Percentiles rank a stretch among this genome's conserved stretches.
phyloP scores from a whole-genome alignment of 805 yeast genomes.

The Metschnikowia gelsemii region DNA sequence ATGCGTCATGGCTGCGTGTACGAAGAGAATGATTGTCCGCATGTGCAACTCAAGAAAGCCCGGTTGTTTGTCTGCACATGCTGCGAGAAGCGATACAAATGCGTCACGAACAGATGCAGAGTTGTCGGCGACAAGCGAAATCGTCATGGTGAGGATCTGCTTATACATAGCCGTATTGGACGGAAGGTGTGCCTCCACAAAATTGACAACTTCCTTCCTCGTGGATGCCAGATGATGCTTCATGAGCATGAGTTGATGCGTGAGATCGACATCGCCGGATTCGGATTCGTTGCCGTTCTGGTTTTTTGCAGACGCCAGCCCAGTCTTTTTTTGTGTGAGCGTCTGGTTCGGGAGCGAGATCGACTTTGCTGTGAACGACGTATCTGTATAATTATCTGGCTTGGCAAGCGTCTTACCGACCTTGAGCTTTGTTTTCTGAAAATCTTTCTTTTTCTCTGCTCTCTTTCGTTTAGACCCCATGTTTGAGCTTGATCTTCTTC shows the following conservation, averaged over 20 bases:
- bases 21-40: slow-evolving; percentile 61
- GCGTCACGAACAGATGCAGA: slow-evolving; percentile 64
- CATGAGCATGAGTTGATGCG: slow-evolving; percentile 63
- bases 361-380: slow-evolving; percentile 74
- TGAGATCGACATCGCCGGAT: slow-evolving; percentile 48
- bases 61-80: slow-evolving; percentile 49
- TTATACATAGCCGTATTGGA: slow-evolving; percentile 53
- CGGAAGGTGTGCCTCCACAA: slow-evolving; percentile 53
- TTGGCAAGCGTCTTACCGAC: slow-evolving; percentile 82
- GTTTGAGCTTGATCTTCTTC: not conserved
- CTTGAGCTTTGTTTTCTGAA: slow-evolving; percentile 71
- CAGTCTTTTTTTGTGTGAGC: slow-evolving; percentile 23
- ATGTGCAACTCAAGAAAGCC: slow-evolving; percentile 61
- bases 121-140: slow-evolving; percentile 67
- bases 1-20: slow-evolving; percentile 93
- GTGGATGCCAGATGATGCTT: slow-evolving; percentile 73
- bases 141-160: slow-evolving; percentile 53
- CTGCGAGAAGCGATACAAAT: slow-evolving; percentile 46
- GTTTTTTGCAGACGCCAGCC: slow-evolving; percentile 6
- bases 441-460: slow-evolving; percentile 69
- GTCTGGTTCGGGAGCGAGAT: slow-evolving; percentile 50
- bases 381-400: slow-evolving; percentile 77
- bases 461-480: slow-evolving; percentile 56
- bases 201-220: slow-evolving; percentile 65
- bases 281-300: no score